These are phyloP conservation scores for Davidsoniella neocaledoniae DNA, from an alignment of 2,329 filamentous ascomycete species.

Conservation along the genomic window DNA sequence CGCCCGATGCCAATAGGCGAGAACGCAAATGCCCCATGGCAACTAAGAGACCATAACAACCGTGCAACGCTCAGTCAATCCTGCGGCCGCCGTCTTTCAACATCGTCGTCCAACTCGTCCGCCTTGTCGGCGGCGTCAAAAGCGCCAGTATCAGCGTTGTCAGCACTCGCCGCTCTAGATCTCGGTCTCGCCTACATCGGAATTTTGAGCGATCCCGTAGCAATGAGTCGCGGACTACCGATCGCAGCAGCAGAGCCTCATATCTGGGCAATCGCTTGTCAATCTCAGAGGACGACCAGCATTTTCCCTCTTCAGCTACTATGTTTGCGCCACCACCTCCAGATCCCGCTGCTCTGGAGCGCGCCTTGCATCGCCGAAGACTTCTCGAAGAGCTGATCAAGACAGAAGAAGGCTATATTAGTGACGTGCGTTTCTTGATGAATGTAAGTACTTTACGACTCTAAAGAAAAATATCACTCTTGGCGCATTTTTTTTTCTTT, in stretches of 20 bases:
- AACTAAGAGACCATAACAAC: slow-evolving; percentile 17
- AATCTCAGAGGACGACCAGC: slow-evolving; percentile 44
- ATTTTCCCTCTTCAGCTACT: slow-evolving; percentile 20
- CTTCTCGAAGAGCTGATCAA: slow-evolving; percentile 72
- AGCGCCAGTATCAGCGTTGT: slow-evolving; percentile 66
- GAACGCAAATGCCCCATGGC: slow-evolving; percentile 21
- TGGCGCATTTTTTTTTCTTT: background rate
- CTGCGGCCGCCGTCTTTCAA: slow-evolving; percentile 7
- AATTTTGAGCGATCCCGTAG: background rate
- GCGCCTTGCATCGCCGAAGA: slow-evolving; percentile 58
- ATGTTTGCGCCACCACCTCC: background rate
- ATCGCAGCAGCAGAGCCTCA: slow-evolving; percentile 47
- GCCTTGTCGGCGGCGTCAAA: slow-evolving; percentile 62
- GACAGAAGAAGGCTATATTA: slow-evolving; percentile 79
- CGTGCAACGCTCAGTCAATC: slow-evolving; percentile 13
- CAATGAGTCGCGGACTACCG: slow-evolving; percentile 35
- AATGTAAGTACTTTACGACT: slow-evolving; percentile 40
- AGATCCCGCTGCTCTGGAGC: slow-evolving; percentile 53
- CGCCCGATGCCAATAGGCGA: slow-evolving; percentile 18
- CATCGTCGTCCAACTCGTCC: slow-evolving; percentile 58
- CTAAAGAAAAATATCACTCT: no score
- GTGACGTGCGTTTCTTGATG: slow-evolving; percentile 70
- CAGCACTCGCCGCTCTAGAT: slow-evolving; percentile 41
- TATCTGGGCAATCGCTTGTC: slow-evolving; percentile 29
- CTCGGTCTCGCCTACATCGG: slow-evolving; percentile 11